A percentile compares a stretch with the other conserved stretches of the same genome.
phyloP scores from a whole-genome alignment of 495 filamentous ascomycete species.

The Penicillium cosmopolitanum region DNA sequence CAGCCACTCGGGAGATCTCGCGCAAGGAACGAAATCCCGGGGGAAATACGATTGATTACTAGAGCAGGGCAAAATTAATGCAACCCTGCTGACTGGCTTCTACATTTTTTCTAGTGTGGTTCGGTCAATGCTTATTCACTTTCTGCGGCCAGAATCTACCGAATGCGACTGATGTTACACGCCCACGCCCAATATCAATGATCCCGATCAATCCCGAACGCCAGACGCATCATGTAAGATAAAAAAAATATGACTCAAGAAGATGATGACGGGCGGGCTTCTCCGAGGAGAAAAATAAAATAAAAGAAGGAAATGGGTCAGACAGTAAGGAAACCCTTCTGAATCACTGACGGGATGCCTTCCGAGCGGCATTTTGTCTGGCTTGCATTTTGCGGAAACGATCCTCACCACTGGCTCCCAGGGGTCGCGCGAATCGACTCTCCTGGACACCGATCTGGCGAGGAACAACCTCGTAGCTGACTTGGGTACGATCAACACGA shows the following conservation, averaged over 20 bases:
- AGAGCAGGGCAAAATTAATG: neutral
- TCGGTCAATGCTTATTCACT: conserved; percentile 11
- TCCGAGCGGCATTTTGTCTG: conserved; percentile 57
- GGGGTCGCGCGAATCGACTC: conserved; percentile 59
- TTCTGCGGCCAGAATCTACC: conserved; percentile 13
- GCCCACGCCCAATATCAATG: conserved; percentile 18
- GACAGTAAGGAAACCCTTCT: neutral
- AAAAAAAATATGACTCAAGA: conserved; percentile 8
- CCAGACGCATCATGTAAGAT: conserved; percentile 16
- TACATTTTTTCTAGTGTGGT: neutral
- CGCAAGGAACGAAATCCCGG: neutral
- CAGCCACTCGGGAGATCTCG: conserved; percentile 6
- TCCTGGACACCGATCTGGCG: conserved; percentile 56
- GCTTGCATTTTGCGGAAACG: conserved; percentile 82
- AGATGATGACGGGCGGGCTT: neutral
- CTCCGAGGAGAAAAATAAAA: conserved; percentile 1
- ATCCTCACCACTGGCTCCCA: conserved; percentile 75
- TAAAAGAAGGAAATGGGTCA: neutral
- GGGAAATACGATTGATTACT: neutral
- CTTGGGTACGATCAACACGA: conserved; percentile 65
- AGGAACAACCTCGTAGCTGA: conserved; percentile 83
- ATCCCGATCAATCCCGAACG: conserved; percentile 26
- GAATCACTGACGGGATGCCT: conserved; percentile 4
- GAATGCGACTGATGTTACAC: conserved; percentile 22
- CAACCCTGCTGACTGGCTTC: conserved; percentile 7